Conservation (phyloP, 2,329 filamentous ascomycete species). For the Pestalotiopsis sp. region DNA sequence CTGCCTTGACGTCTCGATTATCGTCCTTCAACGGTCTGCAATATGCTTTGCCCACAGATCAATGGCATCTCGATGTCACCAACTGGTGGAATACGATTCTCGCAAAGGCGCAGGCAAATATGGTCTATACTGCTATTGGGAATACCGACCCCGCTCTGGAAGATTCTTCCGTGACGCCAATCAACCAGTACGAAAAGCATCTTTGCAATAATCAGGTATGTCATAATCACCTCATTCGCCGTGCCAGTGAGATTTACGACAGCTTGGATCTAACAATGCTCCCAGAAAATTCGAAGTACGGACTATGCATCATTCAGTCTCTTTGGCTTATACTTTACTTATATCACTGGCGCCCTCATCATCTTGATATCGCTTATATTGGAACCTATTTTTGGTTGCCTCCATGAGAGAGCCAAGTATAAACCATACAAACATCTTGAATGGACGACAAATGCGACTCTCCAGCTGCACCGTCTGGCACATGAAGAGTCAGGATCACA, state of each 20-base stretch:
- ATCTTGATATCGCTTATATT: neutral
- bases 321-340: neutral
- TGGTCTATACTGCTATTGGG: neutral
- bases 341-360: neutral
- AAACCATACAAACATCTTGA: neutral
- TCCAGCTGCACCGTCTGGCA: neutral
- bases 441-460: neutral
- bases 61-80: neutral
- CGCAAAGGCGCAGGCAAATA: neutral
- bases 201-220: neutral
- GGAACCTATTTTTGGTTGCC: neutral
- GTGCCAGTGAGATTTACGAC: no score
- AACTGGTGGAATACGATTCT: neutral
- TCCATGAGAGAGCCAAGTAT: neutral
- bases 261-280: neutral
- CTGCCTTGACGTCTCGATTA: neutral
- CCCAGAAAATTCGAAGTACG: neutral
- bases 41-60: neutral
- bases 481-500: neutral
- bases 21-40: neutral
- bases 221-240: no score
- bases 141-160: neutral
- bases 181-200: neutral
- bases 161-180: neutral
- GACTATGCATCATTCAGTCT: neutral